Percentiles rank a stretch among this genome's conserved stretches.
phyloP scores from a whole-genome alignment of 2,329 filamentous ascomycete species.

The Trichoderma koningii region DNA sequence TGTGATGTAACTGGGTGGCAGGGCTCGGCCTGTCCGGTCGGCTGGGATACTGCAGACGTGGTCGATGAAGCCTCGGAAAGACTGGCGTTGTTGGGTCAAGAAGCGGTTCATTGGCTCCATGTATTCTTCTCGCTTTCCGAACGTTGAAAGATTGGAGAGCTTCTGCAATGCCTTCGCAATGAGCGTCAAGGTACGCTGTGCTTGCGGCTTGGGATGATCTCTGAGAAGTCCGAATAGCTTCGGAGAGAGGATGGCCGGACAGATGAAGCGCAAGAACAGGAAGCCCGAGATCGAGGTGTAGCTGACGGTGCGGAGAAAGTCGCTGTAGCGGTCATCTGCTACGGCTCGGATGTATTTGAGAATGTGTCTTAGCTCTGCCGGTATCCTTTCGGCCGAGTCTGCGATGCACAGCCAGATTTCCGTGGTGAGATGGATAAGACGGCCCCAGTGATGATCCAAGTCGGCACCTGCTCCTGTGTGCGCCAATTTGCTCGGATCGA shows the following conservation, averaged over 20 bases:
- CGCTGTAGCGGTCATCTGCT: slow-evolving; percentile 90
- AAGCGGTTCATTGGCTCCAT: slow-evolving; percentile 99
- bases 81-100: slow-evolving; percentile 70
- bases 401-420: slow-evolving; percentile 85
- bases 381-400: slow-evolving; percentile 71
- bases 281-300: slow-evolving; percentile 97
- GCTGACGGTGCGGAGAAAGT: slow-evolving; percentile 83
- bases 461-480: slow-evolving; percentile 61
- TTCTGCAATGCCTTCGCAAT: slow-evolving; percentile 92
- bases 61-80: slow-evolving; percentile 87
- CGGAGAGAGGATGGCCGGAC: slow-evolving; percentile 91
- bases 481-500: slow-evolving; percentile 79
- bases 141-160: slow-evolving; percentile 84
- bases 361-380: slow-evolving; percentile 78
- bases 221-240: slow-evolving; percentile 84
- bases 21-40: slow-evolving; percentile 62
- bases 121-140: slow-evolving; percentile 95
- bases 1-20: slow-evolving; percentile 86
- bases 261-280: slow-evolving; percentile 91
- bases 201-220: slow-evolving; percentile 80
- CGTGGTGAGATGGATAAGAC: slow-evolving; percentile 73
- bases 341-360: slow-evolving; percentile 91
- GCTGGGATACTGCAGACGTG: slow-evolving; percentile 79
- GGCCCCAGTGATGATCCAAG: slow-evolving; percentile 79
- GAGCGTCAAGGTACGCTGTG: slow-evolving; percentile 84